Percentiles rank a stretch among this genome's conserved stretches.
Evolutionary conservation across 495 filamentous ascomycete genomes (phyloP).

Genomic region (Diplogelasinospora grovesii): DNA sequence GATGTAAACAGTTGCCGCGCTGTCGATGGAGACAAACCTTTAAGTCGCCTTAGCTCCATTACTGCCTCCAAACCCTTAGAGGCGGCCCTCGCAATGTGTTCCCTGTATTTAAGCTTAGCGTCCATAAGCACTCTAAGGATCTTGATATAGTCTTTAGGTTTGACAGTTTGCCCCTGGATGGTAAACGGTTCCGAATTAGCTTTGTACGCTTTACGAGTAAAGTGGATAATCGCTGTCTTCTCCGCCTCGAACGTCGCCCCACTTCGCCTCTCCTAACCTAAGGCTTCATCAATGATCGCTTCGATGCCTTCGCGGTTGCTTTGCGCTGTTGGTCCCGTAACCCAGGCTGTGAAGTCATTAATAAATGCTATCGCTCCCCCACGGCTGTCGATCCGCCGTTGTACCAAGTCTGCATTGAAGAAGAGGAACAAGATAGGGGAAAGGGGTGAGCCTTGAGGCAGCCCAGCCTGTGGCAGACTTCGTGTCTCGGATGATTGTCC

Average conservation of each 20-base stretch:
- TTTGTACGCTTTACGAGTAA: background rate
- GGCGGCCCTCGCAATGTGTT: constrained; percentile 1
- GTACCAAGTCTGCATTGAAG: no score
- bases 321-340: background rate
- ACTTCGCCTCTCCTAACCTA: no score
- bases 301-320: no score
- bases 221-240: background rate
- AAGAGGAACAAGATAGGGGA: no score
- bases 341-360: background rate
- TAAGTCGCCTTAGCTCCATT: constrained; percentile 3
- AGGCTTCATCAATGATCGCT: no score
- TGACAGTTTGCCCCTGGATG: background rate
- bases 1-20: constrained; percentile 5
- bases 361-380: background rate
- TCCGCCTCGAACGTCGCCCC: no score
- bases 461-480: background rate
- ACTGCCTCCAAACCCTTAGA: constrained; percentile 22
- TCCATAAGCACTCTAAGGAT: constrained; percentile 1
- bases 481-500: background rate
- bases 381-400: no score
- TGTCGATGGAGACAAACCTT: background rate
- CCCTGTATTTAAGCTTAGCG: background rate
- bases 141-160: background rate
- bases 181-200: background rate
- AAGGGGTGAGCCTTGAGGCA: no score